phyloP scores from a whole-genome alignment of 2,329 filamentous ascomycete species.

The Aspergillus viridinutans region DNA sequence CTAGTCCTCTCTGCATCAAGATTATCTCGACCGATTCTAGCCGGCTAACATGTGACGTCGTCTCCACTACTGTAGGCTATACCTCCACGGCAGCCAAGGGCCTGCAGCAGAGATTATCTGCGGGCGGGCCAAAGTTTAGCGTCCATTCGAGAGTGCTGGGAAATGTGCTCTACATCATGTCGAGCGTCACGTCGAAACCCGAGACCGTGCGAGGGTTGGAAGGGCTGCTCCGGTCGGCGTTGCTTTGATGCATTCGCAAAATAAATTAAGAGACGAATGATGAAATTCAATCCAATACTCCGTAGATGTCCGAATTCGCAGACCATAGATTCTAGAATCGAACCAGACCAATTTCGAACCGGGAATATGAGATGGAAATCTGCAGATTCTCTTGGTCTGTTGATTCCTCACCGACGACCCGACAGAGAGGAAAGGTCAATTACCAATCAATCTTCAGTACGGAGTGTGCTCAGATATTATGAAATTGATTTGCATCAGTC shows the following conservation, averaged over 20 bases:
- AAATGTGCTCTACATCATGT: slow-evolving; percentile 60
- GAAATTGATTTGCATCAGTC: background rate
- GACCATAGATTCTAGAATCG: background rate
- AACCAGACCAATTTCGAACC: too few relatives aligned
- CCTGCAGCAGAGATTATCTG: slow-evolving; percentile 49
- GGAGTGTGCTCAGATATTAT: background rate
- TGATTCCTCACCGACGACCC: background rate
- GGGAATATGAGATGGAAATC: too few relatives aligned
- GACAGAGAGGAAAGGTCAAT: background rate
- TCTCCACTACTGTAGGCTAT: slow-evolving; percentile 43
- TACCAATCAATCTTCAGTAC: background rate
- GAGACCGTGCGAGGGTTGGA: slow-evolving; percentile 42
- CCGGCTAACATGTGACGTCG: slow-evolving; percentile 13
- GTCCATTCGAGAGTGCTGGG: slow-evolving; percentile 59
- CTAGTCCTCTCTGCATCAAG: background rate
- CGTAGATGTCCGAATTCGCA: background rate
- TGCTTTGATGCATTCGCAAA: slow-evolving; percentile 17
- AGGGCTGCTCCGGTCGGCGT: slow-evolving; percentile 33
- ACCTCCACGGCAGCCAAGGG: slow-evolving; percentile 53
- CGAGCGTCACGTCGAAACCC: slow-evolving; percentile 48
- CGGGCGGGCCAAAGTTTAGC: slow-evolving; percentile 37
- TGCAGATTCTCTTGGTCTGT: background rate
- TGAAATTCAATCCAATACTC: too few relatives aligned
- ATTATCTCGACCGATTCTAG: background rate
- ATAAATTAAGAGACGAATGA: too few relatives aligned